Evolutionary conservation across 192 early-diverging fungal species (phyloP), one percentile per base, ranked within the genome.

Genomic region (Dispira simplex): DNA sequence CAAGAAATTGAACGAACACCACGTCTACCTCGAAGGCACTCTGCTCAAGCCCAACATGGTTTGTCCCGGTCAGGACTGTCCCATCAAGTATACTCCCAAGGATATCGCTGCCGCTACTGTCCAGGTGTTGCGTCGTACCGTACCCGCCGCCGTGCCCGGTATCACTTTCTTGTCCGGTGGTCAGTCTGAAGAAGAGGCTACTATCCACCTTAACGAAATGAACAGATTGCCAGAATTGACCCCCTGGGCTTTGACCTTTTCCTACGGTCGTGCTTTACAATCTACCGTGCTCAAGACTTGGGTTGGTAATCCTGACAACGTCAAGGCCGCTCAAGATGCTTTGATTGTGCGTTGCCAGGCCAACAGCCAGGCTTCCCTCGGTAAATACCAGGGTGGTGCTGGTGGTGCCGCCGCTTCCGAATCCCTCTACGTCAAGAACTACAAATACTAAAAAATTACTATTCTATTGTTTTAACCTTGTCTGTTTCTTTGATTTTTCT

Each of bases 1-100:
- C 64, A 68, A 69, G 60, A 71, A 69, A 25, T 65, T 75, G 28
- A 27, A 27, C 66, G 66, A 71, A 60, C 71, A 75, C 62, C 66
- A 70, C 66, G 63, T 75, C 14, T 75, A 67, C 67, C 67, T 75
- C 27, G 74, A 75, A 63, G 74, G 74, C 21, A 63, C 74, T 62
- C 69, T 75, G 26, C 65, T 75, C 44, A 75, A 75, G 68, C 74
- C 74, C 59, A 75, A 75, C 67, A 75, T 75, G 74, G 70, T 53
- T 47, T 68, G 66, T 65, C 71, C 74, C 54, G 74, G 74, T 26
- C 65, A 67, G 49, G 67, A 72, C 69, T 72, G 69, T 65, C 54
- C 46, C 27, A 75, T 28, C 26, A 72, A 67, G 62, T 72, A 75
- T 65, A 73, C 70, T 59, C 74, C 74, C 63, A 46, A 49, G 46